These are phyloP conservation scores for Tardiomyces digboiensis DNA, from an alignment of 1,139 yeast genomes.

Conservation along the genomic window DNA sequence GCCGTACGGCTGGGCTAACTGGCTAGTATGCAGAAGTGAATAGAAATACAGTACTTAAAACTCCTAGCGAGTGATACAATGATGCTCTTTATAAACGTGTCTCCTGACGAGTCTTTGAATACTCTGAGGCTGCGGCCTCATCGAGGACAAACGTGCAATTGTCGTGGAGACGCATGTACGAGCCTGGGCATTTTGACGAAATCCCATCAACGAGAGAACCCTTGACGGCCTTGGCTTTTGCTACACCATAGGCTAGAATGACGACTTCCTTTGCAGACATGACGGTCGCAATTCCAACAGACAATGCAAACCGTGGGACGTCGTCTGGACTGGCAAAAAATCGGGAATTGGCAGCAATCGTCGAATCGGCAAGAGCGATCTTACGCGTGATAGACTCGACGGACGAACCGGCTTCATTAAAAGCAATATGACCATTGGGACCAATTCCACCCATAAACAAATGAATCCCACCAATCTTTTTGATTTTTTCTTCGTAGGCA, in stretches of 20 bases:
- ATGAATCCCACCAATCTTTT: conserved; percentile 42
- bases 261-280: conserved; percentile 48
- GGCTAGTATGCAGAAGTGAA: too few relatives aligned
- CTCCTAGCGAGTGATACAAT: too few relatives aligned
- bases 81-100: background rate
- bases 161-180: conserved; percentile 17
- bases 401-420: conserved; percentile 50
- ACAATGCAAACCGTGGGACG: conserved; percentile 46
- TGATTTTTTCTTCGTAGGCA: conserved; percentile 42
- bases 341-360: conserved; percentile 48
- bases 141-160: conserved; percentile 15
- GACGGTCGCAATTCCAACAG: conserved; percentile 56
- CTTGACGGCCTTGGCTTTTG: conserved; percentile 20
- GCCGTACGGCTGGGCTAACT: too few relatives aligned
- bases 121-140: conserved; percentile 9
- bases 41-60: too few relatives aligned
- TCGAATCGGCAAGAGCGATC: conserved; percentile 41
- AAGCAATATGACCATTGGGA: conserved; percentile 57
- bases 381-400: conserved; percentile 40
- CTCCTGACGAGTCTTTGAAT: background rate
- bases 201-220: conserved; percentile 16
- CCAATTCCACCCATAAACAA: conserved; percentile 56
- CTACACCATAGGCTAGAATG: conserved; percentile 21
- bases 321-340: conserved; percentile 39
- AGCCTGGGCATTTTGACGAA: conserved; percentile 19